These are phyloP conservation scores for Ceratocystis smalleyi DNA, from an alignment of 2,329 filamentous ascomycete species.

Conservation along the genomic window DNA sequence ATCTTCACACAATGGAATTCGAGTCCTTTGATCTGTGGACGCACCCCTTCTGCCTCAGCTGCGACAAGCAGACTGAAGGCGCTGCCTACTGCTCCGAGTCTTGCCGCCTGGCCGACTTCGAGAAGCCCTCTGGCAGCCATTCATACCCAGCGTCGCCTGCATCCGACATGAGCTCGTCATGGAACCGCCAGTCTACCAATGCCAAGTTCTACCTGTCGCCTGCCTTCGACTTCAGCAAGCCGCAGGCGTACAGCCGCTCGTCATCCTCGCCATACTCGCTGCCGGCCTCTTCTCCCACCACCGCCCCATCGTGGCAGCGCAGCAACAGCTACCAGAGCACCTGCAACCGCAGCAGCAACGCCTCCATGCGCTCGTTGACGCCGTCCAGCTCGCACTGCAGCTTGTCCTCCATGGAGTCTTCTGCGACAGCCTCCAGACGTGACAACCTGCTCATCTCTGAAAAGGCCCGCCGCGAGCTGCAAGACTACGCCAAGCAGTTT, in stretches of 20 bases:
- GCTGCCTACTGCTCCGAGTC: slow-evolving; percentile 84
- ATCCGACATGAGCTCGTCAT: slow-evolving; percentile 14
- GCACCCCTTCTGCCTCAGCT: slow-evolving; percentile 84
- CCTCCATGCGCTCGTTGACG: slow-evolving; percentile 33
- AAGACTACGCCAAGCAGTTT: slow-evolving; percentile 76
- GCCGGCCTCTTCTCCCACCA: slow-evolving; percentile 22
- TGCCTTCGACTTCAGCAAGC: slow-evolving; percentile 57
- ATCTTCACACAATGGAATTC: slow-evolving; percentile 29
- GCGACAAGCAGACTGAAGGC: slow-evolving; percentile 63
- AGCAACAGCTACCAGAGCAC: slow-evolving; percentile 20
- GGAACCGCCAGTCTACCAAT: neutral
- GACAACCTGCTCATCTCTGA: slow-evolving; percentile 50
- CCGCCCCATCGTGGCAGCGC: slow-evolving; percentile 20
- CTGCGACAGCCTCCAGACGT: slow-evolving; percentile 33
- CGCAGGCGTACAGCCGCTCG: slow-evolving; percentile 40
- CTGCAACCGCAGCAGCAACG: slow-evolving; percentile 20
- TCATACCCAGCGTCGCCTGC: slow-evolving; percentile 22
- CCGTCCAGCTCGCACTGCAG: slow-evolving; percentile 73
- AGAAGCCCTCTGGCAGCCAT: slow-evolving; percentile 33
- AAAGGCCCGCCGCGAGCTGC: slow-evolving; percentile 62
- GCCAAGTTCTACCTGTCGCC: slow-evolving; percentile 54
- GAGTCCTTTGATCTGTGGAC: slow-evolving; percentile 49
- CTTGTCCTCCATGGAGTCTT: slow-evolving; percentile 61
- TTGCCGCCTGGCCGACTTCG: slow-evolving; percentile 75
- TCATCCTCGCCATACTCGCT: slow-evolving; percentile 25